These are phyloP conservation scores for Colletotrichum shisoi DNA, from an alignment of 2,329 filamentous ascomycete genomes.

Conservation along the genomic window DNA sequence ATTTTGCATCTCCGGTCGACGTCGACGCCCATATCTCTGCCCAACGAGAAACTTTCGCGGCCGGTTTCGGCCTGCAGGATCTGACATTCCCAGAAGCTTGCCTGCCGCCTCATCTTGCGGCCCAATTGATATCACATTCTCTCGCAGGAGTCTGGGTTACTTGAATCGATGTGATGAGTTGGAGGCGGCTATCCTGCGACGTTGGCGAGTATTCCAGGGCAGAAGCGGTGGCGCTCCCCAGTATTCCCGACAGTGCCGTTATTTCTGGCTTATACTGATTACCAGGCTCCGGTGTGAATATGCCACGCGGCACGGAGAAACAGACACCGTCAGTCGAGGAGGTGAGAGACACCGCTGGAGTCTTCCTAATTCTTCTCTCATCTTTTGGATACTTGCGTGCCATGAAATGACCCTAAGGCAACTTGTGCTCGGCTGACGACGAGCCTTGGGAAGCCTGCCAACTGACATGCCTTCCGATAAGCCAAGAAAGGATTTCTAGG, in stretches of 20 bases:
- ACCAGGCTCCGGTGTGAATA: not conserved
- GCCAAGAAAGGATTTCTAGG: not conserved
- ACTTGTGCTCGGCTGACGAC: not conserved
- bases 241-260: not conserved
- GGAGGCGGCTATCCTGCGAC: not conserved
- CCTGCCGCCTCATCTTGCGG: not conserved
- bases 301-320: not conserved
- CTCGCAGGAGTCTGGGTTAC: not conserved
- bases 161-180: conserved; percentile 6
- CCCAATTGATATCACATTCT: conserved; percentile 5
- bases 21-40: conserved; percentile 22
- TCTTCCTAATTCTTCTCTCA: not conserved
- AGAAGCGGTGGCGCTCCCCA: not conserved
- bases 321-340: not conserved
- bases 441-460: not conserved
- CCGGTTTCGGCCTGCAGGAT: not conserved
- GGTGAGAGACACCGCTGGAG: not conserved
- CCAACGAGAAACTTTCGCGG: conserved; percentile 2
- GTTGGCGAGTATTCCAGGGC: not conserved
- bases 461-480: not conserved
- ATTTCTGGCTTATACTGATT: too few species aligned
- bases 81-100: not conserved
- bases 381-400: not conserved
- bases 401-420: not conserved
- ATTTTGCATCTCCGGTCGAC: conserved; percentile 32